Base-by-base conservation (phyloP, 495 filamentous ascomycete genomes). In the Chaetomium cochliodes region DNA sequence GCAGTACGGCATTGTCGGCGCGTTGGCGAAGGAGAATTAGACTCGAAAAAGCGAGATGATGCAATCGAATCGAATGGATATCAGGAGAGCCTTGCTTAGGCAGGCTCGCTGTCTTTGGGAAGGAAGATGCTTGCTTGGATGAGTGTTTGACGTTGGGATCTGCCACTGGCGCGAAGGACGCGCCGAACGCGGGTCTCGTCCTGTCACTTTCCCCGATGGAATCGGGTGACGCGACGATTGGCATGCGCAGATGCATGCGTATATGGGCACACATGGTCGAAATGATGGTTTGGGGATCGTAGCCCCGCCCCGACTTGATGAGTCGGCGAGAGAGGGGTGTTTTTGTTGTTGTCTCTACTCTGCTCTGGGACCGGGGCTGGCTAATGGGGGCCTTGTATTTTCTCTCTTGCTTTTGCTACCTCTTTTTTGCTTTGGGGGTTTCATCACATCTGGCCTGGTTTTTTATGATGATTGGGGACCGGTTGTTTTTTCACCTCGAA, bases 1-100 rank as follows among this genome's bases (percentile, higher is more conserved):
- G 0, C 87, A 90, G 73, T 91, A 86, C 71, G 84, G 83, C 3
- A 77, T 91, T 15, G 64, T 92, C 12, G 83, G 81, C 6, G 72
- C 75, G 28, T 51, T 67, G 58, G 46, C 66, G 5, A 56, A 70
- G 57, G 56, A 60, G 47, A 53, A 59, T 26, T 47, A 65, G 47
- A 62, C 12, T 0, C 1, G 18, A 23, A 52, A 26, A 23, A 37
- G 3, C 5, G 8, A 8, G 9, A 37, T 11, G 33, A 11, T 37
- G 33, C 5, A 37, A 37, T 37, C 5, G 33, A 37, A 11, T 37
- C 5, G 33, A 37, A 37, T 37, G 33, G 33, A 37, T 37, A 37
- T 37, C 33, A 37, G 33, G 33, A 37, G 33, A 37, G 5, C 8
- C 9, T 26, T n/a, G 25, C 22, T 52, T 52, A n/a, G n/a, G n/a